Evolutionary conservation across 2,329 filamentous ascomycete genomes (phyloP).

Genomic region (Aspergillus clavatus): DNA sequence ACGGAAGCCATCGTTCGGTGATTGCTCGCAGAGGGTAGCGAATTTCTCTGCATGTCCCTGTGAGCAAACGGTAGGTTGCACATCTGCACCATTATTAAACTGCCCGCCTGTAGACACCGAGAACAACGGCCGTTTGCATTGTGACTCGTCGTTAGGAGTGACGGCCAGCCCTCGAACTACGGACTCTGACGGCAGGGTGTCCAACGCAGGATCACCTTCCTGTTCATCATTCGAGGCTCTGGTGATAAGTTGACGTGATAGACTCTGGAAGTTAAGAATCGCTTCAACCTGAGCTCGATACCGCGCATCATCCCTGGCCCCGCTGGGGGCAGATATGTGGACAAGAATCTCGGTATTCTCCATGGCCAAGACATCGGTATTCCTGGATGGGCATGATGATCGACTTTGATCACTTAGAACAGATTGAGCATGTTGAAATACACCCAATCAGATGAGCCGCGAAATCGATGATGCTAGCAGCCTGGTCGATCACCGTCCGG

Average conservation of each 20-base stretch:
- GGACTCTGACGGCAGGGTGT: not conserved
- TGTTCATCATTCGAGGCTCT: constrained; percentile 2
- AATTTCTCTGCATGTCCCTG: not conserved
- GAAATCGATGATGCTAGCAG: too few species aligned
- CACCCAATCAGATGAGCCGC: not conserved
- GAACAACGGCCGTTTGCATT: not conserved
- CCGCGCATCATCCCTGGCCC: constrained; percentile 33
- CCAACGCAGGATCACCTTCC: not conserved
- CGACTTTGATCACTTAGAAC: not conserved
- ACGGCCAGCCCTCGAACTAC: not conserved
- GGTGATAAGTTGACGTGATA: constrained; percentile 22
- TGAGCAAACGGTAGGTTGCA: not conserved
- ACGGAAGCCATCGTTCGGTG: not conserved
- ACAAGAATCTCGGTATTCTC: constrained; percentile 36
- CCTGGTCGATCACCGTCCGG: too few species aligned
- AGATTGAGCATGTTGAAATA: not conserved
- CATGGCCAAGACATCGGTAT: constrained; percentile 12
- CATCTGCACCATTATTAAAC: not conserved
- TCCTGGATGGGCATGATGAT: constrained; percentile 1
- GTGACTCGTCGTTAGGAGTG: not conserved
- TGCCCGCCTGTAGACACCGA: not conserved
- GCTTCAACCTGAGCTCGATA: constrained; percentile 38
- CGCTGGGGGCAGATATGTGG: constrained; percentile 39
- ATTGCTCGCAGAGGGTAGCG: not conserved
- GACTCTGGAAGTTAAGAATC: constrained; percentile 31